Percentiles rank a stretch among this genome's conserved stretches.
Conservation (phyloP, 2,329 filamentous ascomycete genomes). For the Paecilomyces sp. region DNA sequence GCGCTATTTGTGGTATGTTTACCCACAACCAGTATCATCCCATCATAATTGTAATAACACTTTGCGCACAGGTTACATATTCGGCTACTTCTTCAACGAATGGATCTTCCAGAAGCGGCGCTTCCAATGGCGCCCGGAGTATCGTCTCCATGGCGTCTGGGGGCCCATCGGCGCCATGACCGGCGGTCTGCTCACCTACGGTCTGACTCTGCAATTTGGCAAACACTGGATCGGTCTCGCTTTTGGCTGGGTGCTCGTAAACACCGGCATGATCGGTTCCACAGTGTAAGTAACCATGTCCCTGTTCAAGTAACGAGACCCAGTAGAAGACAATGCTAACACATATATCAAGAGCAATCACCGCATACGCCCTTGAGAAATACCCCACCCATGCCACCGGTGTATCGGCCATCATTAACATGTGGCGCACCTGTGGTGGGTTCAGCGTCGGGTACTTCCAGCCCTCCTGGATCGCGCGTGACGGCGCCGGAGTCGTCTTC, state of each 20-base stretch:
- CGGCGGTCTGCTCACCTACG: conserved; percentile 25
- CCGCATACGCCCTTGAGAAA: conserved; percentile 28
- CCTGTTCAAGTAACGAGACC: neutral
- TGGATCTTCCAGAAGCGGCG: conserved; percentile 21
- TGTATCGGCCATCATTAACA: conserved; percentile 30
- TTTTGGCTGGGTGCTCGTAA: conserved; percentile 31
- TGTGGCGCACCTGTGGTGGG: conserved; percentile 33
- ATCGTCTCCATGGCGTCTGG: conserved; percentile 31
- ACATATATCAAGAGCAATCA: conserved; percentile 19
- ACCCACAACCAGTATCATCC: neutral
- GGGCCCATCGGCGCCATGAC: conserved; percentile 22
- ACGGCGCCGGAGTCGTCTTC: conserved; percentile 26
- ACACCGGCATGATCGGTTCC: conserved; percentile 26
- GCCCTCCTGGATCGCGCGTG: conserved; percentile 24
- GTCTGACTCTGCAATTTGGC: conserved; percentile 24
- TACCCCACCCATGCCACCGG: conserved; percentile 26
- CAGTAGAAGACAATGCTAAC: neutral
- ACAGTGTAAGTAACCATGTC: conserved; percentile 21
- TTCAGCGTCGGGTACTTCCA: conserved; percentile 33
- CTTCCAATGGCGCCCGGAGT: conserved; percentile 21
- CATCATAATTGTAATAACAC: neutral
- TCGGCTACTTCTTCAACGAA: conserved; percentile 29
- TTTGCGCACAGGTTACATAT: conserved; percentile 17
- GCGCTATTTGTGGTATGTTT: conserved; percentile 19
- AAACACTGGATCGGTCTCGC: conserved; percentile 31